phyloP scores from a whole-genome alignment of 2,329 filamentous ascomycete species.

The Fusarium liriodendri region DNA sequence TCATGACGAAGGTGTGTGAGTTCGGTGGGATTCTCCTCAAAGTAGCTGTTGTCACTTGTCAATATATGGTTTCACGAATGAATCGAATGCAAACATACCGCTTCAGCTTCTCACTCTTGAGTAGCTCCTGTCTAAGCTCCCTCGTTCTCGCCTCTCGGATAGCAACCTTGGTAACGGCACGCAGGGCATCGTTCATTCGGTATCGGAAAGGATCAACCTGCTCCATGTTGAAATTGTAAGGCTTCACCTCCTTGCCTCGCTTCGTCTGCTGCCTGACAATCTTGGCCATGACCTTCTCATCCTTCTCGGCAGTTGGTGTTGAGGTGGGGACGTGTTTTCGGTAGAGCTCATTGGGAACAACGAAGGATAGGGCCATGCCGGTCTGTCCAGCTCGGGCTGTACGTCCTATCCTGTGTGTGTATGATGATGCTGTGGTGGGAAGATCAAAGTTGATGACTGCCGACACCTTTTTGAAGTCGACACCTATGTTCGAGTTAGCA shows the following conservation, averaged over 20 bases:
- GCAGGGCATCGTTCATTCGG: slow-evolving; percentile 90
- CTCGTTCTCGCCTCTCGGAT: slow-evolving; percentile 90
- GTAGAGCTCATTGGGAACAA: slow-evolving; percentile 83
- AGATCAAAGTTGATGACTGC: slow-evolving; percentile 98
- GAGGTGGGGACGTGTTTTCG: slow-evolving; percentile 91
- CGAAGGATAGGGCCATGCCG: slow-evolving; percentile 96
- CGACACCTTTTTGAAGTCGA: slow-evolving; percentile 96
- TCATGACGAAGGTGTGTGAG: slow-evolving; percentile 90
- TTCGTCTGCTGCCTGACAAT: slow-evolving; percentile 84
- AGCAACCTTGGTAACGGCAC: slow-evolving; percentile 88
- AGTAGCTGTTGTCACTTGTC: slow-evolving; percentile 66
- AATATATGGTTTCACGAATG: not conserved
- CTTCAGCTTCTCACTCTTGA: slow-evolving; percentile 94
- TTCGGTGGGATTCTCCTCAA: slow-evolving; percentile 95
- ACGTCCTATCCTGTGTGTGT: slow-evolving; percentile 95
- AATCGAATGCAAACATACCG: slow-evolving; percentile 53
- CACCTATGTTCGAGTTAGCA: slow-evolving; percentile 53
- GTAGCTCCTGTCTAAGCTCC: slow-evolving; percentile 87
- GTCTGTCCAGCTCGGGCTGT: slow-evolving; percentile 91
- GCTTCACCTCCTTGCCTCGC: slow-evolving; percentile 83
- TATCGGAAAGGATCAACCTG: slow-evolving; percentile 96
- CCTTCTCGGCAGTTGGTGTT: slow-evolving; percentile 79
- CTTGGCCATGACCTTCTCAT: slow-evolving; percentile 85
- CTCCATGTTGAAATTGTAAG: slow-evolving; percentile 94
- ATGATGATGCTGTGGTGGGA: slow-evolving; percentile 86